Evolutionary conservation across 2,329 filamentous ascomycete species (phyloP).

Genomic region (Colletotrichum phormii): DNA sequence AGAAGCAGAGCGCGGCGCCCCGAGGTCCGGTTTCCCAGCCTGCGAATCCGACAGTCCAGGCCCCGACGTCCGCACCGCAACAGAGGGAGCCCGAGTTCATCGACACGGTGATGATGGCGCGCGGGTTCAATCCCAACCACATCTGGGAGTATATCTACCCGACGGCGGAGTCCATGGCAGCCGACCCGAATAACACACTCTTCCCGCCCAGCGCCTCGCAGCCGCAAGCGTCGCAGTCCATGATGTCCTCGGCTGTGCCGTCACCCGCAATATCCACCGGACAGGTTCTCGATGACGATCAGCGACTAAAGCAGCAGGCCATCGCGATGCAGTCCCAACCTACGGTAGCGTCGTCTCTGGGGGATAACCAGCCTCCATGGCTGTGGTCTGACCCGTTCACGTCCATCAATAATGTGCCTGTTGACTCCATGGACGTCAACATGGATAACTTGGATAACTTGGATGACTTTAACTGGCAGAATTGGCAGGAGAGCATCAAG

Average conservation of each 20-base stretch:
- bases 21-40: background rate
- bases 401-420: constrained; percentile 41
- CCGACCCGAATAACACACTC: constrained; percentile 28
- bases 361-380: constrained; percentile 53
- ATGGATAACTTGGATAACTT: constrained; percentile 51
- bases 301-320: constrained; percentile 38
- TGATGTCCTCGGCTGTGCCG: background rate
- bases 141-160: constrained; percentile 37
- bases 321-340: constrained; percentile 40
- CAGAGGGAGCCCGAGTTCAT: constrained; percentile 23
- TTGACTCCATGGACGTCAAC: constrained; percentile 49
- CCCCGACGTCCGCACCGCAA: background rate
- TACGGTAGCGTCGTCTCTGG: constrained; percentile 39
- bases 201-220: constrained; percentile 18
- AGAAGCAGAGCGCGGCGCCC: background rate
- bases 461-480: constrained; percentile 63
- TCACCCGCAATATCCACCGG: constrained; percentile 3
- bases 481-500: constrained; percentile 57
- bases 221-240: constrained; percentile 5
- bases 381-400: constrained; percentile 54
- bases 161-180: constrained; percentile 27
- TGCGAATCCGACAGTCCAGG: background rate
- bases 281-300: constrained; percentile 33
- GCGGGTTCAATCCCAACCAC: constrained; percentile 23
- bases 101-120: constrained; percentile 36